phyloP scores from a whole-genome alignment of 2,329 filamentous ascomycete species.

The Hypoxylon sp. region DNA sequence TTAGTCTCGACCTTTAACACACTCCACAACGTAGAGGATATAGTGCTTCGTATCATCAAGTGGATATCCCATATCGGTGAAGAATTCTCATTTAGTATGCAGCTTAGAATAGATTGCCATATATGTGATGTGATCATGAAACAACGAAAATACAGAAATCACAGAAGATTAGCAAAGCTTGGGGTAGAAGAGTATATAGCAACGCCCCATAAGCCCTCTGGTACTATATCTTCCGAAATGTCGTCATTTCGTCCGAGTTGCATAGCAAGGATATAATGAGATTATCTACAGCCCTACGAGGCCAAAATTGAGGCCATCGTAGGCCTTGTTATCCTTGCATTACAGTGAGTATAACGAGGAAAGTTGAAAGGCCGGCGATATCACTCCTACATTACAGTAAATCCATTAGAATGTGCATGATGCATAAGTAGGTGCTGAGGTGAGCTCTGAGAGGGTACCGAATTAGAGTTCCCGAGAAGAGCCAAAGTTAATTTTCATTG shows the following conservation, averaged over 20 bases:
- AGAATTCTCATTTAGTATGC: neutral
- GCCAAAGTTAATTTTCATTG: slow-evolving; percentile 19
- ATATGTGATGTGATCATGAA: neutral
- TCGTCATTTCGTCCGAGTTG: slow-evolving; percentile 16
- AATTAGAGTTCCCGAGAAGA: slow-evolving; percentile 34
- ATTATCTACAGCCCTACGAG: slow-evolving; percentile 20
- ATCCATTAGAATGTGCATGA: slow-evolving; percentile 33
- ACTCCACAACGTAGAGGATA: neutral
- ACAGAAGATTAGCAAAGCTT: neutral
- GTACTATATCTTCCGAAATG: slow-evolving; percentile 1
- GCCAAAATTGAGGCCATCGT: slow-evolving; percentile 11
- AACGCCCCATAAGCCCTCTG: neutral
- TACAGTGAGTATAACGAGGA: slow-evolving; percentile 1
- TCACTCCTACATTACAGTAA: slow-evolving; percentile 8
- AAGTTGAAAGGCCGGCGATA: slow-evolving; percentile 4
- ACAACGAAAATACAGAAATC: neutral
- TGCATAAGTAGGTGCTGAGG: slow-evolving; percentile 44
- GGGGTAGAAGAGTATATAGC: neutral
- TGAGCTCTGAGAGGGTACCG: slow-evolving; percentile 33
- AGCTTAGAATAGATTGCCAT: neutral
- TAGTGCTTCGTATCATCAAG: neutral
- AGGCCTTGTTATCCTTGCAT: slow-evolving; percentile 7
- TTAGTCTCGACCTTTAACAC: neutral
- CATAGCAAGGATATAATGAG: slow-evolving; percentile 8
- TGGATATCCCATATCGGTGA: neutral